A percentile compares a stretch with the other conserved stretches of the same genome.
phyloP scores from a whole-genome alignment of 805 yeast genomes.

The Saccharomycopsis synnaedendra region DNA sequence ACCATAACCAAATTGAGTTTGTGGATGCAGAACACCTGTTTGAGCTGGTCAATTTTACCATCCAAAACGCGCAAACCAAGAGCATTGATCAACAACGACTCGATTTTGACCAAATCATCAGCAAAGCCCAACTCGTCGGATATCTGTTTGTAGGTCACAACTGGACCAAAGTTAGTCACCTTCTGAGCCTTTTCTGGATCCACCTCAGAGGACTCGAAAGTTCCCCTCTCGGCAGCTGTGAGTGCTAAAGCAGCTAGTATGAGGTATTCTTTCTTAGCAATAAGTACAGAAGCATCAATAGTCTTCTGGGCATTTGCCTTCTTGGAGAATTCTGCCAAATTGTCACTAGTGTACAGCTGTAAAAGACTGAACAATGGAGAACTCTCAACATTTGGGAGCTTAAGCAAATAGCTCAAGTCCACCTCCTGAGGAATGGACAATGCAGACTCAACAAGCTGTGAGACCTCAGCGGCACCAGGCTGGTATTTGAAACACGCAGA shows the following conservation, averaged over 20 bases:
- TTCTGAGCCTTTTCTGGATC: neutral
- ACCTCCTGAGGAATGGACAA: constrained; percentile 8
- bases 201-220: constrained; percentile 18
- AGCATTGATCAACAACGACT: constrained; percentile 14
- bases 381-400: neutral
- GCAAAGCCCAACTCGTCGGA: constrained; percentile 11
- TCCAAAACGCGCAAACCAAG: constrained; percentile 12
- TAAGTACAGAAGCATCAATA: neutral
- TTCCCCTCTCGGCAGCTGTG: constrained; percentile 22
- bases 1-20: constrained; percentile 15
- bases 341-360: constrained; percentile 9
- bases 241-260: constrained; percentile 14
- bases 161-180: constrained; percentile 8
- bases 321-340: constrained; percentile 7
- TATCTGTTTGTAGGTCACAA: constrained; percentile 14
- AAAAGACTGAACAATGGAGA: constrained; percentile 2
- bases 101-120: constrained; percentile 13
- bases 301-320: constrained; percentile 2
- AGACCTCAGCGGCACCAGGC: neutral
- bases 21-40: constrained; percentile 15
- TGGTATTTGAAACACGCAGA: constrained; percentile 4
- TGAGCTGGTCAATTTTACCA: constrained; percentile 16
- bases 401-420: constrained; percentile 13
- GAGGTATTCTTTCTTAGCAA: constrained; percentile 13
- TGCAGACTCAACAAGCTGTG: constrained; percentile 4